Evolutionary conservation across 495 filamentous ascomycete genomes (phyloP).

Genomic region (Aspergillus biplanus): DNA sequence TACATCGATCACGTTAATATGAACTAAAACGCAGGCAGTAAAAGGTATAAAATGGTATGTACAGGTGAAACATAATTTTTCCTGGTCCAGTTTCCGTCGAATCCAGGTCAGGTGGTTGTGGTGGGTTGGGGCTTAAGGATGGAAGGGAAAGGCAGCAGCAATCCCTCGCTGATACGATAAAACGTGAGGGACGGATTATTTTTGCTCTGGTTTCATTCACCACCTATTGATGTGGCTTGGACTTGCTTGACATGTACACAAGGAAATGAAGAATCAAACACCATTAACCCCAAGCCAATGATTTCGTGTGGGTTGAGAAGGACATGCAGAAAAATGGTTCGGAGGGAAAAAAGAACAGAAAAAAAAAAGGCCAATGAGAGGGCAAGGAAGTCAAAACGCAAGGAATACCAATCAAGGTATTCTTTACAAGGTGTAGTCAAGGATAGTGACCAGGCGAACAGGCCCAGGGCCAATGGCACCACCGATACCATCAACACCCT

Average conservation of each 20-base stretch:
- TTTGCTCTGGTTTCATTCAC: too few species aligned
- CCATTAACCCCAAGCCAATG: constrained; percentile 14
- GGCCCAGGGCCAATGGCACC: constrained; percentile 26
- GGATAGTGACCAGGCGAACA: constrained; percentile 39
- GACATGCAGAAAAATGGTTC: not conserved
- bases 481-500: constrained; percentile 33
- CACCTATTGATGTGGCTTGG: too few species aligned
- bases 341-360: not conserved
- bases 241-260: not conserved
- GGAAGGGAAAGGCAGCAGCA: too few species aligned
- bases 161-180: too few species aligned
- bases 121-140: not conserved
- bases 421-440: constrained; percentile 38
- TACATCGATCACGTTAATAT: constrained; percentile 18
- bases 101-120: constrained; percentile 2
- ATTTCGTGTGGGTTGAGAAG: constrained; percentile 5
- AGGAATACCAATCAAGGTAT: not conserved
- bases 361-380: constrained; percentile 26
- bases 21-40: constrained; percentile 11
- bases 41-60: constrained; percentile 16
- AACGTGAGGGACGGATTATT: too few species aligned
- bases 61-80: constrained; percentile 13
- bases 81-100: not conserved
- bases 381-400: not conserved
- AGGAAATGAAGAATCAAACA: not conserved